A percentile compares a stretch with the other conserved stretches of the same genome.
phyloP scores from a whole-genome alignment of 495 filamentous ascomycete species.

The Mycothermus thermophilus region DNA sequence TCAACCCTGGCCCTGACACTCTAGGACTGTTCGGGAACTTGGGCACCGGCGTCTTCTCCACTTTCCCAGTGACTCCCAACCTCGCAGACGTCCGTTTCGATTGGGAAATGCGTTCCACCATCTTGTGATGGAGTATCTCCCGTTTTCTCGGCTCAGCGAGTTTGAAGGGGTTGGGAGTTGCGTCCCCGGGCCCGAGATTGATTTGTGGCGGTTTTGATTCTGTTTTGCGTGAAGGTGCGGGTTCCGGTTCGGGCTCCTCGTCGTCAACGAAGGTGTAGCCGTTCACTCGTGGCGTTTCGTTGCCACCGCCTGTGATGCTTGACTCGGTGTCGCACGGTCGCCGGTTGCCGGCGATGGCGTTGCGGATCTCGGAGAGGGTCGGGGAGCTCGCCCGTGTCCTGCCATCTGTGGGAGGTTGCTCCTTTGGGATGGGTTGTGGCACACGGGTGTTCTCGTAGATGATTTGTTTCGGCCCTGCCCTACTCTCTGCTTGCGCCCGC shows the following conservation, averaged over 20 bases:
- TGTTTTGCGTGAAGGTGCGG: conserved; percentile 7
- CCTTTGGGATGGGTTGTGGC: conserved; percentile 32
- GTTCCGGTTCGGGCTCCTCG: conserved; percentile 36
- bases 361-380: conserved; percentile 69
- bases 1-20: conserved; percentile 41
- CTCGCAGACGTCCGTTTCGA: conserved; percentile 44
- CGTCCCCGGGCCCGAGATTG: conserved; percentile 44
- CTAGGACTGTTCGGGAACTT: conserved; percentile 65
- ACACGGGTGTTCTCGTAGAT: conserved; percentile 75
- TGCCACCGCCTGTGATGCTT: conserved; percentile 42
- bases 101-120: conserved; percentile 76
- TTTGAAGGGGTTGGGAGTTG: conserved; percentile 67
- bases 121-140: conserved; percentile 73
- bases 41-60: conserved; percentile 48
- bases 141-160: conserved; percentile 61
- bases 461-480: conserved; percentile 62
- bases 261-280: conserved; percentile 93
- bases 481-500: conserved; percentile 52
- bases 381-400: conserved; percentile 51
- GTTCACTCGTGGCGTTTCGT: conserved; percentile 75
- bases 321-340: conserved; percentile 51
- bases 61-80: conserved; percentile 39
- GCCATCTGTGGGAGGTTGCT: conserved; percentile 11
- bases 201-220: conserved; percentile 15
- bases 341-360: conserved; percentile 69